phyloP scores from a whole-genome alignment of 2,329 filamentous ascomycete species.

The Xylariomycetidae sp. region DNA sequence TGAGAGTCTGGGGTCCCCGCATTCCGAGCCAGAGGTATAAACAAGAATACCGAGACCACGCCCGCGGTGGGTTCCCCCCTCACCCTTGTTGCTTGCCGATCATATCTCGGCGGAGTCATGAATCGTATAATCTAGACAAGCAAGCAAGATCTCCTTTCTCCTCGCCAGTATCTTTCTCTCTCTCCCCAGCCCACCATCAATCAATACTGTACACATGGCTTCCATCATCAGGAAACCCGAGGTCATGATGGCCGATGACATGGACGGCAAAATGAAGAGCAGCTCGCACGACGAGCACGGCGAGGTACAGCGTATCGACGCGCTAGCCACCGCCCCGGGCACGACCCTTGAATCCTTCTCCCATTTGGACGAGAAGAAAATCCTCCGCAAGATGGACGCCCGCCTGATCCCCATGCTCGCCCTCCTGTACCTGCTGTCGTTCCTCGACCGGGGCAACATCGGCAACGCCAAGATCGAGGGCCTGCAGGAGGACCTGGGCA shows the following conservation, averaged over 20 bases:
- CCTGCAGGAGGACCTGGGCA: slow-evolving; percentile 46
- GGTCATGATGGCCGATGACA: slow-evolving; percentile 11
- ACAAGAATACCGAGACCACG: too few relatives aligned
- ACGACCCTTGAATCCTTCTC: slow-evolving; percentile 25
- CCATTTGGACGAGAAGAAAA: slow-evolving; percentile 50
- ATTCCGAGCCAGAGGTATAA: too few relatives aligned
- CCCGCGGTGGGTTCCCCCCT: too few relatives aligned
- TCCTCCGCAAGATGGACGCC: slow-evolving; percentile 55
- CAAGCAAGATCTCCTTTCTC: too few relatives aligned
- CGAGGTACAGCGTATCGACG: slow-evolving; percentile 17
- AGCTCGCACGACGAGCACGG: slow-evolving; percentile 9
- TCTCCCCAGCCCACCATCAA: too few relatives aligned
- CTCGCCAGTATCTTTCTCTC: too few relatives aligned
- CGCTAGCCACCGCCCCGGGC: slow-evolving; percentile 14
- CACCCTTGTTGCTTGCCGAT: too few relatives aligned
- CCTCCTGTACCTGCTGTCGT: slow-evolving; percentile 62
- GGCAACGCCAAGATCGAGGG: slow-evolving; percentile 64
- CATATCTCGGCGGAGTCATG: too few relatives aligned
- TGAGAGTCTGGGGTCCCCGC: too few relatives aligned
- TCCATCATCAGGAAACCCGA: slow-evolving; percentile 13
- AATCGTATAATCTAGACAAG: too few relatives aligned
- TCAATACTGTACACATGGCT: too few relatives aligned
- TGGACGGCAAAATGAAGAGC: too few relatives aligned
- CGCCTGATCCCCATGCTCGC: slow-evolving; percentile 60
- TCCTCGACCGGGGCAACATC: slow-evolving; percentile 63